Evolutionary conservation across 805 yeast species (phyloP).

Genomic region (Komagataella ulmi): DNA sequence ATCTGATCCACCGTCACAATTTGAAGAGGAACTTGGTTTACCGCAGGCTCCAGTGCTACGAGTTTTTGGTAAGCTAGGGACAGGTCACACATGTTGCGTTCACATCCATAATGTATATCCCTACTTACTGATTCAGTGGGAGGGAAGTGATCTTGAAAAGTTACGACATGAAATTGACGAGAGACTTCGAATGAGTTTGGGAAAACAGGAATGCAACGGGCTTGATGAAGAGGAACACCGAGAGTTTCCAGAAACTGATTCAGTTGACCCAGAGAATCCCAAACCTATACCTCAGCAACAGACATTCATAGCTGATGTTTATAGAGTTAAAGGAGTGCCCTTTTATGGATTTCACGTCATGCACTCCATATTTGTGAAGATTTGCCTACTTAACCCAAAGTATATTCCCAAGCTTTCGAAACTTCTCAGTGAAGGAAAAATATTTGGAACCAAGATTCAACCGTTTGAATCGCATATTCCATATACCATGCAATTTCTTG

Average conservation of each 20-base stretch:
- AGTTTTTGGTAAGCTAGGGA: slow-evolving; percentile 56
- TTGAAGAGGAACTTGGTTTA: slow-evolving; percentile 7
- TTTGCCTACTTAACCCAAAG: slow-evolving; percentile 52
- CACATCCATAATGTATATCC: slow-evolving; percentile 85
- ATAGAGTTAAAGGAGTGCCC: slow-evolving; percentile 61
- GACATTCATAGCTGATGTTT: slow-evolving; percentile 42
- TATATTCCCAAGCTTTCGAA: slow-evolving; percentile 38
- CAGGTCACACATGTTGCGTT: slow-evolving; percentile 44
- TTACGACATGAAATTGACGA: slow-evolving; percentile 32
- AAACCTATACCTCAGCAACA: slow-evolving; percentile 3
- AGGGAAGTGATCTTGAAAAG: slow-evolving; percentile 27
- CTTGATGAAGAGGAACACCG: slow-evolving; percentile 3
- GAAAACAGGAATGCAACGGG: slow-evolving; percentile 6
- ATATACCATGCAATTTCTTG: slow-evolving; percentile 57
- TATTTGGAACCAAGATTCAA: slow-evolving; percentile 29
- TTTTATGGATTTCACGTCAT: slow-evolving; percentile 77
- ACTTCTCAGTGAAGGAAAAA: slow-evolving; percentile 24
- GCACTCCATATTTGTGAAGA: slow-evolving; percentile 50
- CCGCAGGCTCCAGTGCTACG: slow-evolving; percentile 62
- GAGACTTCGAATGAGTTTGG: slow-evolving; percentile 24
- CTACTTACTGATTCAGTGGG: slow-evolving; percentile 57
- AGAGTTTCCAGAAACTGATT: slow-evolving; percentile 7
- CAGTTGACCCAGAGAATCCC: slow-evolving; percentile 6
- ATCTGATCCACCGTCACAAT: neutral
- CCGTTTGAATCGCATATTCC: slow-evolving; percentile 79